Base-by-base conservation (phyloP, 1,284 basidiomycete genomes). In the Malassezia yamatoensis region DNA sequence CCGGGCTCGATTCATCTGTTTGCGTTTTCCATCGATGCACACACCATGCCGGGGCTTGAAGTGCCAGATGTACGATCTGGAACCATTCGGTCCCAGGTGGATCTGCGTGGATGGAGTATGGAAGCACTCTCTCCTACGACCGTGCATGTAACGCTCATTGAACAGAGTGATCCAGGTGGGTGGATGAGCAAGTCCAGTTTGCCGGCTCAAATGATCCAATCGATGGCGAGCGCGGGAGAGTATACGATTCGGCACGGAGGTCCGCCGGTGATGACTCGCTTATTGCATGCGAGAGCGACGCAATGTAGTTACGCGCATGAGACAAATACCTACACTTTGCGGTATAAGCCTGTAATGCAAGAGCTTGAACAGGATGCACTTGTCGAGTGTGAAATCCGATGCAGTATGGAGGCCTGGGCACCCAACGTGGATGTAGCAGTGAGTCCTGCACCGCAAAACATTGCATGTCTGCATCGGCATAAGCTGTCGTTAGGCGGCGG, bases 111-210 rank as follows among this genome's bases (percentile, higher is more conserved):
- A 42, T 96, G 90, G 88, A 88, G 90, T 0, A 89, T 99, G 62
- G 93, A 98, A 76, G 83, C 88, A 0, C 80, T 99, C 3, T 96
- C 90, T 1, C 94, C 91, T 0, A 96, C 85, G 0, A 98, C 94
- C 0, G 94, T 91, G 0, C 84, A 89, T 35, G 83, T 96, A 53
- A 96, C 91, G 0, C 79, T 99, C 2, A 82, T 99, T 3, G 94
- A 98, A 72, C 94, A 98, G 77, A 90, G 88, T 12, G 91, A 96
- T 76, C 90, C 90, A 2, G 89, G 94, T 72, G 90, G 91, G 47
- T 96, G 93, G 93, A 85, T 89, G 6, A 90, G 89, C 77, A 98
- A 96, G 76, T 84, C 86, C 0, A 87, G 87, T 15, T 90, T 91
- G 37, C 90, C 90, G 0, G 84, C 85, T 36, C 85, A 88, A 66